Evolutionary conservation across 768 basidiomycete species (phyloP), one percentile per base, ranked within the genome.

Genomic region (Mycena amicta): DNA sequence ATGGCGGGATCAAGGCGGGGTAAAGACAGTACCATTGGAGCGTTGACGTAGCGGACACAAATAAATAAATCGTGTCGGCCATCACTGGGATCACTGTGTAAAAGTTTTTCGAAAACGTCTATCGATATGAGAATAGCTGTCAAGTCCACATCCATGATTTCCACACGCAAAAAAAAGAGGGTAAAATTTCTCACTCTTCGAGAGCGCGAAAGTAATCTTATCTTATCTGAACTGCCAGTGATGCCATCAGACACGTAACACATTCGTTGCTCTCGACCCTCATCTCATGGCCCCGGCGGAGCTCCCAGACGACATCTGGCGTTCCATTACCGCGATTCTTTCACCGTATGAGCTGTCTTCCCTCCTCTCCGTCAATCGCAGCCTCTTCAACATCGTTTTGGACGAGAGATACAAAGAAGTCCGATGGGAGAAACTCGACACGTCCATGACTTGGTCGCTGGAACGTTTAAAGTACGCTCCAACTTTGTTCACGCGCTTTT

Each of bases 251-350:
- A 37, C 33, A 37, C 33, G 33, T 37, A 8, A 8, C 8, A 37
- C 33, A 8, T 37, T 37, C 33, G 8, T 37, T 37, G 33, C 33
- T 45, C 22, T 45, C 22, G 13, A 45, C 43, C 43, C 22, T 23
- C 43, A 45, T 23, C 43, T 23, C 5, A 45, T 45, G 13, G 26
- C 27, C 26, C 62, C 66, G 61, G 45, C 50, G 25, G 65, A 63
- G n/a, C 50, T 74, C 11, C 72, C 74, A 40, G 66, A 66, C 29
- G 73, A 75, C 49, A 61, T 74, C 27, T 76, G 75, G 75, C 62
- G 63, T 6, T 31, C 66, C 33, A 63, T 75, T 20, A 61, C 67
- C 20, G 40, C 55, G 22, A 6, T 13, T 26, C 8, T 71, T 5
- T 50, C 53, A 3, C 41, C n/a, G 23, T n/a, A 28, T 29, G 50